Percentiles rank a stretch among this genome's conserved stretches.
phyloP scores from a whole-genome alignment of 129 eudicot species.

The Deinandra increscens region DNA sequence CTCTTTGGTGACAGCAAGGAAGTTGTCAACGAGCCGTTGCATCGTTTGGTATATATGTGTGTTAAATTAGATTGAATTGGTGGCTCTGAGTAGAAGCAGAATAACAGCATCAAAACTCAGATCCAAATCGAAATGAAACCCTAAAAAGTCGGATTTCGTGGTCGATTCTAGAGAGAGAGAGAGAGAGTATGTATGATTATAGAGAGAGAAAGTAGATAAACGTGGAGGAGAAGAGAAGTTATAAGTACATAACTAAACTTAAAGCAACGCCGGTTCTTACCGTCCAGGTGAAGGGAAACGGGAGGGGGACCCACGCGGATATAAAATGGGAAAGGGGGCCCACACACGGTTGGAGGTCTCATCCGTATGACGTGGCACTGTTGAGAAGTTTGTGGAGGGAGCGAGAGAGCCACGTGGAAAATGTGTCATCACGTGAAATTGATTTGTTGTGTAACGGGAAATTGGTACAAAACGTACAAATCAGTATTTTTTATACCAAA shows the following conservation, averaged over 20 bases:
- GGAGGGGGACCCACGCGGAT: constrained; percentile 23
- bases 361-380: constrained; percentile 33
- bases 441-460: constrained; percentile 6
- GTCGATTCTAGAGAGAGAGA: constrained; percentile 28
- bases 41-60: constrained; percentile 31
- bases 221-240: constrained; percentile 25
- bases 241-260: background rate
- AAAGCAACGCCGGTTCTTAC: constrained; percentile 34
- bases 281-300: constrained; percentile 27
- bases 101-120: constrained; percentile 32
- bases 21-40: constrained; percentile 73
- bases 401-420: constrained; percentile 24
- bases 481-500: constrained; percentile 8
- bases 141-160: constrained; percentile 19
- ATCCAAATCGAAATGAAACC: constrained; percentile 28
- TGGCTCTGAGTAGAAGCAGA: constrained; percentile 30
- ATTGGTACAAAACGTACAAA: background rate
- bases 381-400: constrained; percentile 18
- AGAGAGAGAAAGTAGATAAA: constrained; percentile 28
- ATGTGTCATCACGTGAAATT: constrained; percentile 24
- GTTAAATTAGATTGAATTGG: constrained; percentile 10
- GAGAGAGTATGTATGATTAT: constrained; percentile 1
- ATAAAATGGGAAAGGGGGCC: background rate
- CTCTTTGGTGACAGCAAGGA: constrained; percentile 86
- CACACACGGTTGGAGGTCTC: background rate